Conservation (phyloP, 768 basidiomycete genomes). For the Austroboletus eburneus region DNA sequence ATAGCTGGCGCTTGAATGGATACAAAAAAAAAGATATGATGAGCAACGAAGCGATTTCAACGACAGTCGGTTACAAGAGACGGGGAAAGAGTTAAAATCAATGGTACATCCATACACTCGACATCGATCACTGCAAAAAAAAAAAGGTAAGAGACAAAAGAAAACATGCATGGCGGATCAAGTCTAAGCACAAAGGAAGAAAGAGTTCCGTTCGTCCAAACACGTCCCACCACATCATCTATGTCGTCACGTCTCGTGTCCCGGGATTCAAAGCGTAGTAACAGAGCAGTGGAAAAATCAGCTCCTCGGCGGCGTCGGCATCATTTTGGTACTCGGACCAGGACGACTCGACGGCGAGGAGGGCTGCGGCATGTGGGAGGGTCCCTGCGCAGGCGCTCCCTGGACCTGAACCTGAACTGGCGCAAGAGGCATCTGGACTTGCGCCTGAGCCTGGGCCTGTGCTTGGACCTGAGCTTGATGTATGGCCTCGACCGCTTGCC, state of each 20-base stretch:
- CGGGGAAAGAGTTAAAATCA: not conserved
- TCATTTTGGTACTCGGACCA: conserved; percentile 21
- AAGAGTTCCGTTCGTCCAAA: conserved; percentile 17
- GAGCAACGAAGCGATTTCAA: no score
- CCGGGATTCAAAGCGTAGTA: no score
- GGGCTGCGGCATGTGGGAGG: conserved; percentile 21
- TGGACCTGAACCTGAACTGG: conserved; percentile 22
- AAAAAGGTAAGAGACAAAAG: not conserved
- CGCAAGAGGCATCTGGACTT: conserved; percentile 12
- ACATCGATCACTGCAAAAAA: not conserved
- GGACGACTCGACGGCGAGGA: conserved; percentile 20
- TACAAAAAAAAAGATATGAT: conserved; percentile 10
- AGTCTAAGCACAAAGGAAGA: conserved; percentile 9
- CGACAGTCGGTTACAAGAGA: conserved; percentile 7
- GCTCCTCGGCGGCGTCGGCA: conserved; percentile 17
- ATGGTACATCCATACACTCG: conserved; percentile 6
- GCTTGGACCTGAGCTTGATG: conserved; percentile 31
- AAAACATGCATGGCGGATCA: conserved; percentile 8
- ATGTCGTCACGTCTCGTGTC: no score
- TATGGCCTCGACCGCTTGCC: conserved; percentile 39
- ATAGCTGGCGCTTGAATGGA: conserved; percentile 8
- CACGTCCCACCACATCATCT: conserved; percentile 15
- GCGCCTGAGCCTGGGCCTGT: conserved; percentile 21
- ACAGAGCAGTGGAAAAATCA: no score
- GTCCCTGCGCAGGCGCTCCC: conserved; percentile 15